Conservation (phyloP, 2,329 filamentous ascomycete species). For the Scopulariopsis brevicaulis region DNA sequence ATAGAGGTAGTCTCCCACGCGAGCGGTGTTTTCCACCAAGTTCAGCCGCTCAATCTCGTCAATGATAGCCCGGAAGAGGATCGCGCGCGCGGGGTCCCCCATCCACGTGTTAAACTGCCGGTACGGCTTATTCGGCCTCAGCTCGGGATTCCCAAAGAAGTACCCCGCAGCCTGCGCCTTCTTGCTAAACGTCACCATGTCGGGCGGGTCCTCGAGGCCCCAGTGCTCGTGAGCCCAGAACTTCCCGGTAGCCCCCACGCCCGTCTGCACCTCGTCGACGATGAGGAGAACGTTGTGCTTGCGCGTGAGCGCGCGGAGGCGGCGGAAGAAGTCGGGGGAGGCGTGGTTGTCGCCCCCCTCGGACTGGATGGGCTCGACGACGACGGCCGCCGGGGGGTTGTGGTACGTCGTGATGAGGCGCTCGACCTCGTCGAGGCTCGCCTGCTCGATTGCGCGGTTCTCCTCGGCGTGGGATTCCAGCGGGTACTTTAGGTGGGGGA, state of each 20-base stretch:
- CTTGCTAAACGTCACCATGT: slow-evolving; percentile 85
- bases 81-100: slow-evolving; percentile 66
- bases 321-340: slow-evolving; percentile 66
- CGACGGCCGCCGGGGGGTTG: slow-evolving; percentile 60
- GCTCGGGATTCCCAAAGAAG: slow-evolving; percentile 65
- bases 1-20: slow-evolving; percentile 70
- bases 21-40: slow-evolving; percentile 70
- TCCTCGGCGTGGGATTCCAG: slow-evolving; percentile 57
- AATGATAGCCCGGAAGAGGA: slow-evolving; percentile 70
- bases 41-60: slow-evolving; percentile 63
- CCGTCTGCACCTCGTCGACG: slow-evolving; percentile 77
- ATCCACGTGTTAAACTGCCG: slow-evolving; percentile 86
- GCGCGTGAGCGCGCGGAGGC: slow-evolving; percentile 60
- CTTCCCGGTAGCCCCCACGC: slow-evolving; percentile 73
- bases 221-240: slow-evolving; percentile 87
- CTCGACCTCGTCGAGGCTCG: slow-evolving; percentile 65
- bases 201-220: slow-evolving; percentile 58
- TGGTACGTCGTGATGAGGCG: slow-evolving; percentile 54
- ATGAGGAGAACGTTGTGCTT: slow-evolving; percentile 63
- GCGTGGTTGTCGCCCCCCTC: slow-evolving; percentile 81
- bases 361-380: slow-evolving; percentile 73
- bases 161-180: slow-evolving; percentile 79
- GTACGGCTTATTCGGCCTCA: slow-evolving; percentile 72
- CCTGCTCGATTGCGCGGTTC: slow-evolving; percentile 60
- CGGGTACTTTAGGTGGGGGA: slow-evolving; percentile 69